Percentiles rank a stretch among this genome's conserved stretches.
Conservation (phyloP, 306 rosid species). For the Quercus ilex region DNA sequence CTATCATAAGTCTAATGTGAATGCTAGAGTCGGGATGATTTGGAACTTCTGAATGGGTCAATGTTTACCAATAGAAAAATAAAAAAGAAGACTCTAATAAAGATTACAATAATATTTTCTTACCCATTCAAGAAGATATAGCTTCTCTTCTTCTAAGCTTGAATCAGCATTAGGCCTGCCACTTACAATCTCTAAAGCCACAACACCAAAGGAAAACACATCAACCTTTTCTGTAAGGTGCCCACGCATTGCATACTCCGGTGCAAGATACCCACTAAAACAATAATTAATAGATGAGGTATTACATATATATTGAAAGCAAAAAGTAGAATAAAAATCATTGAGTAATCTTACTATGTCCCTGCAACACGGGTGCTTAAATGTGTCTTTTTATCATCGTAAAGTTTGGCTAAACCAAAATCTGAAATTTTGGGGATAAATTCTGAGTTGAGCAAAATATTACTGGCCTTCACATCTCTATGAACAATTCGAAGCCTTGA, state of each 20-base stretch:
- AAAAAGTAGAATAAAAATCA: not conserved
- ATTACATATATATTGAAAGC: not conserved
- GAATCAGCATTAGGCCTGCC: slow-evolving; percentile 74
- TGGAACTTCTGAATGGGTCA: not conserved
- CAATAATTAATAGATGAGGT: not conserved
- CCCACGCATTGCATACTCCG: slow-evolving; percentile 89
- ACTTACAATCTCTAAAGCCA: slow-evolving; percentile 70
- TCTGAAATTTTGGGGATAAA: slow-evolving; percentile 76
- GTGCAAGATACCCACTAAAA: slow-evolving; percentile 86
- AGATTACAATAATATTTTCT: slow-evolving; percentile 6
- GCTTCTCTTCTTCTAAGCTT: slow-evolving; percentile 53
- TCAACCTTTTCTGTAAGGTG: slow-evolving; percentile 88
- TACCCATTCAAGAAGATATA: slow-evolving; percentile 85
- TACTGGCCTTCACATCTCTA: slow-evolving; percentile 85
- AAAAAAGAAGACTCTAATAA: not conserved
- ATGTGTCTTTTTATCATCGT: slow-evolving; percentile 72
- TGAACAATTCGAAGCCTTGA: slow-evolving; percentile 69
- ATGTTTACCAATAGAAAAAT: not conserved
- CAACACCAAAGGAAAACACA: slow-evolving; percentile 83
- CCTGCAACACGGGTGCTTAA: slow-evolving; percentile 83
- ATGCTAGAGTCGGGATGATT: not conserved
- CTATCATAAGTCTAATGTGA: not conserved
- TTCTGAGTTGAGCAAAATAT: slow-evolving; percentile 59
- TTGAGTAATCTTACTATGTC: slow-evolving; percentile 55
- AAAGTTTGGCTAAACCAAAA: slow-evolving; percentile 84